Conservation (phyloP, 345 rosid species). For the Luvunga scandens region DNA sequence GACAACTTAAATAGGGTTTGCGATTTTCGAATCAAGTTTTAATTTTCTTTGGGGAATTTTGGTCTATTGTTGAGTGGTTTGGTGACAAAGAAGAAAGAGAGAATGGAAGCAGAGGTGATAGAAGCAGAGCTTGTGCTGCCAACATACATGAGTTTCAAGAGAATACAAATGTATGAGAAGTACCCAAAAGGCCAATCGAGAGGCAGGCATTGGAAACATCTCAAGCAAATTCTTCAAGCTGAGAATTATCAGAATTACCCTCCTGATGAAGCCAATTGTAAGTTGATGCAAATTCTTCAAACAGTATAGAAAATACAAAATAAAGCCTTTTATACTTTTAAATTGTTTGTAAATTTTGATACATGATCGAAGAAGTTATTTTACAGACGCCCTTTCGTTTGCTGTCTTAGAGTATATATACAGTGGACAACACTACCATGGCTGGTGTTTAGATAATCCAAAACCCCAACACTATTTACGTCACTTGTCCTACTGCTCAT, state of each 20-base stretch:
- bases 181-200: conserved; percentile 87
- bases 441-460: no score
- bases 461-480: no score
- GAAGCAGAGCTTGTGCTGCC: conserved; percentile 77
- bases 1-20: background rate
- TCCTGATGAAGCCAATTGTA: conserved; percentile 68
- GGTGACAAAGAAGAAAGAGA: conserved; percentile 6
- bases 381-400: background rate
- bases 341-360: background rate
- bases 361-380: background rate
- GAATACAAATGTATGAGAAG: conserved; percentile 63
- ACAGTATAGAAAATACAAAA: background rate
- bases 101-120: conserved; percentile 65
- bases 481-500: no score
- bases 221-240: conserved; percentile 93
- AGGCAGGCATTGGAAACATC: conserved; percentile 84
- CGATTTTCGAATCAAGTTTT: background rate
- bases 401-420: background rate
- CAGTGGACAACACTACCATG: no score
- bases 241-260: conserved; percentile 59
- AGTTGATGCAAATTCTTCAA: background rate
- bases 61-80: background rate
- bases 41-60: background rate
- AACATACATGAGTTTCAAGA: conserved; percentile 66
- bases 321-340: background rate